These are phyloP conservation scores for Neurospora hispaniola DNA, from an alignment of 495 filamentous ascomycete genomes.

Conservation along the genomic window DNA sequence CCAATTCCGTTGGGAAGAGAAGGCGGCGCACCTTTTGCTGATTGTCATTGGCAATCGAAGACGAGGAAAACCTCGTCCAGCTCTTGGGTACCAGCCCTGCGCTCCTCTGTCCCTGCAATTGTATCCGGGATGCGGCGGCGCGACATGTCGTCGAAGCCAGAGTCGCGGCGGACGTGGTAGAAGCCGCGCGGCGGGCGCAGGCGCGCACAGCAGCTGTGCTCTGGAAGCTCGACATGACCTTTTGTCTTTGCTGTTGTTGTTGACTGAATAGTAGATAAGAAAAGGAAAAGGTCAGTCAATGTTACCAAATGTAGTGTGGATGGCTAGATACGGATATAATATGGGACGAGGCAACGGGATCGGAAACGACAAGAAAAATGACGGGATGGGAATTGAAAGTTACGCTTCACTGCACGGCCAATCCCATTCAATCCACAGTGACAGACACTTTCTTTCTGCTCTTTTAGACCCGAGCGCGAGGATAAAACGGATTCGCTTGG, in stretches of 20 bases:
- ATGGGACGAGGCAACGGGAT: not conserved
- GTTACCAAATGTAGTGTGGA: not conserved
- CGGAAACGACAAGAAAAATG: not conserved
- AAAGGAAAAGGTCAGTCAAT: not conserved
- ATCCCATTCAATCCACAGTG: not conserved
- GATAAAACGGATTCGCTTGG: not conserved
- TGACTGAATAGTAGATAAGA: not conserved
- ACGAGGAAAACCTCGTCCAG: constrained; percentile 28
- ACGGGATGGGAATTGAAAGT: not conserved
- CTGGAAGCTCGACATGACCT: constrained; percentile 17
- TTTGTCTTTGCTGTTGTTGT: not conserved
- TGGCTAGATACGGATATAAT: not conserved
- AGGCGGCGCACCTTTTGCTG: constrained; percentile 49
- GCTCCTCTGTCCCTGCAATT: constrained; percentile 3
- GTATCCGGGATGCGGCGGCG: not conserved
- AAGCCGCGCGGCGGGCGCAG: constrained; percentile 7
- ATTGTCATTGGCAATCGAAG: constrained; percentile 43
- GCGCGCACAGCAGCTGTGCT: constrained; percentile 12
- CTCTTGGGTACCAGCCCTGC: not conserved
- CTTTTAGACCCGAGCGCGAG: not conserved
- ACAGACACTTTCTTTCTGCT: not conserved
- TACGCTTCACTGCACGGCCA: not conserved
- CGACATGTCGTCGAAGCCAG: constrained; percentile 3
- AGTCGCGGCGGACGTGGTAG: constrained; percentile 2
- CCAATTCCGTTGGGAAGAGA: not conserved